Conservation (phyloP, 495 filamentous ascomycete genomes). For the Penicillium mononematosum region DNA sequence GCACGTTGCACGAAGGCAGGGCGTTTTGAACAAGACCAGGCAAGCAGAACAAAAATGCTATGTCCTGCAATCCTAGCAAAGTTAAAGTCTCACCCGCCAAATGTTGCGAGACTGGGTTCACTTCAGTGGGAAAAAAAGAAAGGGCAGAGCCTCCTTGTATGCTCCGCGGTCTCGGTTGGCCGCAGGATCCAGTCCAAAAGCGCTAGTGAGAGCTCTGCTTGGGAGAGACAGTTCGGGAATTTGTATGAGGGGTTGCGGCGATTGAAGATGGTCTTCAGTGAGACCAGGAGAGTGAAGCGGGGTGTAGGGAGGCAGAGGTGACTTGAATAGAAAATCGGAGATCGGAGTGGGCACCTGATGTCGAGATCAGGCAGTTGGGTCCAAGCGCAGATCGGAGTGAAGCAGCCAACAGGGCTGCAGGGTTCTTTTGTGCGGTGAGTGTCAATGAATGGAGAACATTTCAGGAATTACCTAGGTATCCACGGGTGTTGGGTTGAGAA, state of each 20-base stretch:
- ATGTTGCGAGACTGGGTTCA: neutral
- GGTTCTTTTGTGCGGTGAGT: conserved; percentile 11
- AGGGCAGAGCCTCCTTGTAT: conserved; percentile 16
- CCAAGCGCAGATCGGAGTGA: conserved; percentile 27
- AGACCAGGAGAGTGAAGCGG: conserved; percentile 5
- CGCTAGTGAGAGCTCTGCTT: conserved; percentile 21
- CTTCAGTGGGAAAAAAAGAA: conserved; percentile 3
- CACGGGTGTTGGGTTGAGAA: conserved; percentile 10
- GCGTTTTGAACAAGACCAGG: neutral
- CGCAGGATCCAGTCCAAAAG: conserved; percentile 20
- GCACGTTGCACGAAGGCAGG: conserved; percentile 9
- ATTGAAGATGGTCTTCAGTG: conserved; percentile 9
- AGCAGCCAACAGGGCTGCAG: conserved; percentile 22
- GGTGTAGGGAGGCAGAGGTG: neutral
- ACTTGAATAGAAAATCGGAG: conserved; percentile 14
- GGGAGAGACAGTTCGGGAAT: conserved; percentile 10
- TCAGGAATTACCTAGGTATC: conserved; percentile 16
- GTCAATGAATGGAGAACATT: conserved; percentile 11
- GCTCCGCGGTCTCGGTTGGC: conserved; percentile 17
- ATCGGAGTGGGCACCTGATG: conserved; percentile 34
- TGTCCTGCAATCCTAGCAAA: neutral
- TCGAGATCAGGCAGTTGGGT: conserved; percentile 30
- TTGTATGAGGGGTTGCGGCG: conserved; percentile 3
- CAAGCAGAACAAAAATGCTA: neutral
- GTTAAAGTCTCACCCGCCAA: neutral